A percentile compares a stretch with the other conserved stretches of the same genome.
phyloP scores from a whole-genome alignment of 2,329 filamentous ascomycete species.

The Venturia aucupariae region DNA sequence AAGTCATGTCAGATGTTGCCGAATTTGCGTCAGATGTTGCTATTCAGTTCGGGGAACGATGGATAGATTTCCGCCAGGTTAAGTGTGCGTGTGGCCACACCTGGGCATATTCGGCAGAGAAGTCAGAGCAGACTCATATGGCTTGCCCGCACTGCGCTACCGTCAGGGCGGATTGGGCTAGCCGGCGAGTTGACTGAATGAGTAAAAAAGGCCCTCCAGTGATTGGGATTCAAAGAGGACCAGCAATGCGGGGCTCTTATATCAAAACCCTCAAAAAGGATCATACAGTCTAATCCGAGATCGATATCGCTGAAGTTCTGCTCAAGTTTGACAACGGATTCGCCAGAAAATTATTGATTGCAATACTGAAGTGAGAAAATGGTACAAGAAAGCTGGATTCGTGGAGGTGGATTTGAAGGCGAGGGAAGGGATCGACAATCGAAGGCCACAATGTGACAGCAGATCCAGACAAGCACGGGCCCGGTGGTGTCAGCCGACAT shows the following conservation, averaged over 20 bases:
- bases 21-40: not conserved
- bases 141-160: not conserved
- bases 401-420: no score
- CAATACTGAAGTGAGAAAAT: no score
- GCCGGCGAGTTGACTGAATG: not conserved
- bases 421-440: no score
- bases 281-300: not conserved
- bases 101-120: not conserved
- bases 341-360: no score
- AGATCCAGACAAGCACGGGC: no score
- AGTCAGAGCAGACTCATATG: not conserved
- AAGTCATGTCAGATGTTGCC: slow-evolving; percentile 1
- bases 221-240: not conserved
- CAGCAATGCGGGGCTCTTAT: no score
- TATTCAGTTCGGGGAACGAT: not conserved
- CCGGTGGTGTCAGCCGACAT: not conserved
- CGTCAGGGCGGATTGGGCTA: not conserved
- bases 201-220: not conserved
- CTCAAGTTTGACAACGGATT: not conserved
- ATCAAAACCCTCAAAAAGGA: no score
- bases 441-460: no score
- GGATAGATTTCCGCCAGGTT: not conserved
- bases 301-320: not conserved
- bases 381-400: no score
- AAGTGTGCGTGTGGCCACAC: not conserved